Conservation (phyloP, 805 yeast genomes). For the Brettanomyces sp. region DNA sequence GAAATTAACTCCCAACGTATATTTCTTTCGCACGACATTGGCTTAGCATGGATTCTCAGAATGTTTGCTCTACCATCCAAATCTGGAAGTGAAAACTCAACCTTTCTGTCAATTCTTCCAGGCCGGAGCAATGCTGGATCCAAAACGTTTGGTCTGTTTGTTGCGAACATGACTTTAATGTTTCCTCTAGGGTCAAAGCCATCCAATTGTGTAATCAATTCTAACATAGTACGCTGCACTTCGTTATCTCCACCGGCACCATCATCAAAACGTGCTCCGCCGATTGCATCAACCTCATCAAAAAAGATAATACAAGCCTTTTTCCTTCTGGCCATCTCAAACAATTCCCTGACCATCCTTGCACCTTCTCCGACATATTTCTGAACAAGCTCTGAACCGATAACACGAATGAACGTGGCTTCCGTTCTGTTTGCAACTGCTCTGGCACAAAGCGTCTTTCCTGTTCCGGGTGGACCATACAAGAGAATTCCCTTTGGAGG, state of each 20-base stretch:
- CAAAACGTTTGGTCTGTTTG: constrained; percentile 94
- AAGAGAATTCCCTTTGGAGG: constrained; percentile 97
- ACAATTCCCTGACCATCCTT: constrained; percentile 96
- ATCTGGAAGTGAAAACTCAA: constrained; percentile 93
- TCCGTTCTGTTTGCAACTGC: constrained; percentile 99
- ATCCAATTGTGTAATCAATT: constrained; percentile 92
- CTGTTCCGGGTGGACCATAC: constrained; percentile 99
- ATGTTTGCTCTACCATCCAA: constrained; percentile 97
- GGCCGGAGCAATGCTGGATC: constrained; percentile 98
- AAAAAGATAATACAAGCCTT: constrained; percentile 97
- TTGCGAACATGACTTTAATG: constrained; percentile 98
- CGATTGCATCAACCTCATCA: constrained; percentile 98
- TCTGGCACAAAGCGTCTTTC: constrained; percentile 95
- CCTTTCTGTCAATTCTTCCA: constrained; percentile 98
- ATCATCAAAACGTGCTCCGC: constrained; percentile 99
- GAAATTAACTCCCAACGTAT: constrained; percentile 98
- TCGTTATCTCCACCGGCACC: constrained; percentile 99
- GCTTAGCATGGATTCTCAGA: constrained; percentile 92
- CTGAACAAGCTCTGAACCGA: constrained; percentile 97
- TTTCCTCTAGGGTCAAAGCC: constrained; percentile 99
- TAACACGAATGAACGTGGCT: constrained; percentile 96
- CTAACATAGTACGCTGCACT: constrained; percentile 98
- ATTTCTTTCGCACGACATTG: constrained; percentile 96
- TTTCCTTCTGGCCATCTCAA: constrained; percentile 98
- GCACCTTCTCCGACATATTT: constrained; percentile 99